phyloP scores from a whole-genome alignment of 2,329 filamentous ascomycete species.

The Paramyrothecium roridum region DNA sequence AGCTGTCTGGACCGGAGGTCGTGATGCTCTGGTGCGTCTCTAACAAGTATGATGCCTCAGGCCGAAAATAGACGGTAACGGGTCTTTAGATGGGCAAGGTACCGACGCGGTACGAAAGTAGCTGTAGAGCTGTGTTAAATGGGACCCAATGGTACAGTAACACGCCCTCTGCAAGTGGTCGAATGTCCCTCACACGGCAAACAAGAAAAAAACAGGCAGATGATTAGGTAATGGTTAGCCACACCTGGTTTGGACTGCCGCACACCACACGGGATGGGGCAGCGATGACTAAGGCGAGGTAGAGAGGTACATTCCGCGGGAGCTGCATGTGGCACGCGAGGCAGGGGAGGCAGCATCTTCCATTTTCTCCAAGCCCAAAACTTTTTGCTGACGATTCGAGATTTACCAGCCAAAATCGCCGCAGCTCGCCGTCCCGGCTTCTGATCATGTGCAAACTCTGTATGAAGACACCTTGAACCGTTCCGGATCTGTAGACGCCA shows the following conservation, averaged over 20 bases:
- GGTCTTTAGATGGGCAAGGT: background rate
- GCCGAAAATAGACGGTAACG: slow-evolving; percentile 14
- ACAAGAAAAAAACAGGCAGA: background rate
- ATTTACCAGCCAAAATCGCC: slow-evolving; percentile 41
- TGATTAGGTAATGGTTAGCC: background rate
- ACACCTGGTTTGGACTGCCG: too few species aligned
- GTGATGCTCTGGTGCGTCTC: slow-evolving; percentile 24
- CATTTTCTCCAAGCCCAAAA: slow-evolving; percentile 31
- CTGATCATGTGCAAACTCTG: slow-evolving; percentile 55
- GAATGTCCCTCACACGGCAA: too few species aligned
- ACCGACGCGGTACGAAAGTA: too few species aligned
- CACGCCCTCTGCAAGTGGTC: too few species aligned
- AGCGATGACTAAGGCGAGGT: too few species aligned
- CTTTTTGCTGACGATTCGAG: slow-evolving; percentile 49
- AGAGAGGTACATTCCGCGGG: too few species aligned
- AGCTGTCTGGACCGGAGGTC: slow-evolving; percentile 26
- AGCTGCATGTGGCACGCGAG: slow-evolving; percentile 5
- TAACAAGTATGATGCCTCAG: slow-evolving; percentile 27
- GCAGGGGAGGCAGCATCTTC: slow-evolving; percentile 1
- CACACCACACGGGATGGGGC: too few species aligned
- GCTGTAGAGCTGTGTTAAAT: too few species aligned
- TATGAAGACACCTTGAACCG: slow-evolving; percentile 40
- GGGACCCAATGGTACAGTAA: too few species aligned
- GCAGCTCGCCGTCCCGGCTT: slow-evolving; percentile 41
- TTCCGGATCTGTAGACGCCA: slow-evolving; percentile 50